phyloP scores from a whole-genome alignment of 2,329 filamentous ascomycete genomes.

The Colletotrichum sp. region DNA sequence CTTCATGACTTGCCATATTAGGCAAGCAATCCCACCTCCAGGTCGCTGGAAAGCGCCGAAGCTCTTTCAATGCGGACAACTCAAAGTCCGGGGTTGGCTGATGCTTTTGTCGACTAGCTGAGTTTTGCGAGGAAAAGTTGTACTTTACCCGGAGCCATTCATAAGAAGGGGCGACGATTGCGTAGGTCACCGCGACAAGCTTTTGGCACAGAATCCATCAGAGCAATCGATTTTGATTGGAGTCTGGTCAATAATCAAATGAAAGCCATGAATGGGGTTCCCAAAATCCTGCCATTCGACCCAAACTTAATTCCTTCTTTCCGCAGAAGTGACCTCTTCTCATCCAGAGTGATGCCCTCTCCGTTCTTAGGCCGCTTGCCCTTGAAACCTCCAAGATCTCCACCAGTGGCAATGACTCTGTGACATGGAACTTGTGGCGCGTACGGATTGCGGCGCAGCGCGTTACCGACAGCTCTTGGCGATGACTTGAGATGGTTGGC shows the following conservation, averaged over 20 bases:
- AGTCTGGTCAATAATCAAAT: constrained; percentile 26
- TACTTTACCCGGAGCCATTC: background rate
- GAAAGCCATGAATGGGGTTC: constrained; percentile 57
- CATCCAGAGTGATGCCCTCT: constrained; percentile 63
- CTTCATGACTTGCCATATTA: background rate
- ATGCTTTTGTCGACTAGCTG: background rate
- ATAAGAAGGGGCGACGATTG: background rate
- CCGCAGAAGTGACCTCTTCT: constrained; percentile 67
- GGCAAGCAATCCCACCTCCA: background rate
- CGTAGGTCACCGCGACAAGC: background rate
- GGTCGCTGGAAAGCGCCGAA: background rate
- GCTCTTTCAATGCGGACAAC: background rate
- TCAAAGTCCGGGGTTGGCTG: background rate
- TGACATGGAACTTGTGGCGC: constrained; percentile 85
- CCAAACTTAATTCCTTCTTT: constrained; percentile 71
- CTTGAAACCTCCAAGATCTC: constrained; percentile 83
- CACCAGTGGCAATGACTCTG: constrained; percentile 76
- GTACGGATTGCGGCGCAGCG: constrained; percentile 80
- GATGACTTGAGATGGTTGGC: constrained; percentile 72
- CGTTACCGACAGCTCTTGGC: constrained; percentile 79
- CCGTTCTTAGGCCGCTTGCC: constrained; percentile 90
- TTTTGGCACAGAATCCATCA: too few relatives aligned
- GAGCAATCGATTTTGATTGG: background rate
- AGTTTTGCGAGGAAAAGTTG: background rate
- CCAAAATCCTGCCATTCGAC: constrained; percentile 62